These are phyloP conservation scores for Cajanus cajan DNA, from an alignment of 306 rosid species.

Conservation along the genomic window DNA sequence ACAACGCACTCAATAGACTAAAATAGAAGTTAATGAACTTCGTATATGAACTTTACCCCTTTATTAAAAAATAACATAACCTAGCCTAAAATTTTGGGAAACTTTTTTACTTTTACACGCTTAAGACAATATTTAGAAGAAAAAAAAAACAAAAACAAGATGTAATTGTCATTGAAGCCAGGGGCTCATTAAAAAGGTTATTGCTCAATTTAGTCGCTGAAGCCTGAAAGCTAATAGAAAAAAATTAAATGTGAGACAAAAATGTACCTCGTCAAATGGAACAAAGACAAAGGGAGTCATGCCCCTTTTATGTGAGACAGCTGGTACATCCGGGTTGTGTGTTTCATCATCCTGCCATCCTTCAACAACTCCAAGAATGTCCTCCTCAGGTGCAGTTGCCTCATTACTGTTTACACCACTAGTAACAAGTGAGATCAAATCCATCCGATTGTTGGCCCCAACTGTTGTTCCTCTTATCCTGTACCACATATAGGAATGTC, in stretches of 20 bases:
- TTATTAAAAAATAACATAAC: not conserved
- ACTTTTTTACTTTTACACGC: not conserved
- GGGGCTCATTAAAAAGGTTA: not conserved
- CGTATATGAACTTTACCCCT: not conserved
- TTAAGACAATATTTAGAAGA: not conserved
- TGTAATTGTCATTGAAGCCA: not conserved
- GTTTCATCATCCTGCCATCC: slow-evolving; percentile 96
- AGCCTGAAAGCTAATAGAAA: not conserved
- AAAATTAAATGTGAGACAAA: not conserved
- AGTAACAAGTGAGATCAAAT: slow-evolving; percentile 86
- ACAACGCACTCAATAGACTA: not conserved
- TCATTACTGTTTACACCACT: slow-evolving; percentile 72
- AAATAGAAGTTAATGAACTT: not conserved
- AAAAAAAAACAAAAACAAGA: slow-evolving; percentile 10
- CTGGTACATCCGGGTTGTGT: slow-evolving; percentile 95
- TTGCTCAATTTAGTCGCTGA: slow-evolving; percentile 1
- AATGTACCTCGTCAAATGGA: slow-evolving; percentile 78
- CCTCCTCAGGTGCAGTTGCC: slow-evolving; percentile 61
- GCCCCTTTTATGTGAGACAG: slow-evolving; percentile 88
- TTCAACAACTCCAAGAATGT: slow-evolving; percentile 83
- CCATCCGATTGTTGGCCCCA: slow-evolving; percentile 96
- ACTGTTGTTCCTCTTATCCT: slow-evolving; percentile 79
- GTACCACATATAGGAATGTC: slow-evolving; percentile 19
- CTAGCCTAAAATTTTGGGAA: not conserved
- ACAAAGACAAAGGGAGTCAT: slow-evolving; percentile 82